Conservation (phyloP, 768 basidiomycete species). For the Amanita polypyramis region DNA sequence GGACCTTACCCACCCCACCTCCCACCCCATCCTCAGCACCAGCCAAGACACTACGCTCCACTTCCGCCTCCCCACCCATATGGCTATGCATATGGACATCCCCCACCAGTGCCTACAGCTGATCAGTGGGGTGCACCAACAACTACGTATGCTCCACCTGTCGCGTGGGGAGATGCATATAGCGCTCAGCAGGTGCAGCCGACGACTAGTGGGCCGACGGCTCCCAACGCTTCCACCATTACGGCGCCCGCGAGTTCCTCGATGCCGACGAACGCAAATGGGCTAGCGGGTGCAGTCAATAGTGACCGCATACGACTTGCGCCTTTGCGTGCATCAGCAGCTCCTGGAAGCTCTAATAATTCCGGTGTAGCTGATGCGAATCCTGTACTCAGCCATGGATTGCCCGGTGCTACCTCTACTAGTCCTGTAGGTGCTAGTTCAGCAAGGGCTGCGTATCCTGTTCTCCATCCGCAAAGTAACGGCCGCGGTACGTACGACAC, state of each 20-base stretch:
- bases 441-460: constrained; percentile 12
- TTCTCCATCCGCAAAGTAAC: constrained; percentile 26
- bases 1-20: constrained; percentile 7
- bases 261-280: constrained; percentile 11
- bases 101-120: constrained; percentile 11
- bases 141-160: constrained; percentile 3
- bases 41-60: constrained; percentile 16
- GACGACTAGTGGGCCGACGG: constrained; percentile 10
- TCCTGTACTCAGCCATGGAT: background rate
- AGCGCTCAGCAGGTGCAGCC: constrained; percentile 11
- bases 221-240: constrained; percentile 11
- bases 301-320: constrained; percentile 45
- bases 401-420: background rate
- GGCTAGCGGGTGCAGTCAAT: constrained; percentile 12
- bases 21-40: constrained; percentile 10
- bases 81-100: constrained; percentile 17
- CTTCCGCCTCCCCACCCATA: constrained; percentile 14
- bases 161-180: constrained; percentile 8
- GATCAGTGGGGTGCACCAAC: constrained; percentile 4
- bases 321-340: constrained; percentile 26
- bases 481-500: constrained; percentile 19
- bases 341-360: background rate
- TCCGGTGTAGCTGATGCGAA: background rate
- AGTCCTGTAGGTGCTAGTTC: background rate
- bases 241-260: constrained; percentile 14